These are phyloP conservation scores for Eucalyptus sp. DNA, from an alignment of 345 rosid genomes.

Conservation along the genomic window DNA sequence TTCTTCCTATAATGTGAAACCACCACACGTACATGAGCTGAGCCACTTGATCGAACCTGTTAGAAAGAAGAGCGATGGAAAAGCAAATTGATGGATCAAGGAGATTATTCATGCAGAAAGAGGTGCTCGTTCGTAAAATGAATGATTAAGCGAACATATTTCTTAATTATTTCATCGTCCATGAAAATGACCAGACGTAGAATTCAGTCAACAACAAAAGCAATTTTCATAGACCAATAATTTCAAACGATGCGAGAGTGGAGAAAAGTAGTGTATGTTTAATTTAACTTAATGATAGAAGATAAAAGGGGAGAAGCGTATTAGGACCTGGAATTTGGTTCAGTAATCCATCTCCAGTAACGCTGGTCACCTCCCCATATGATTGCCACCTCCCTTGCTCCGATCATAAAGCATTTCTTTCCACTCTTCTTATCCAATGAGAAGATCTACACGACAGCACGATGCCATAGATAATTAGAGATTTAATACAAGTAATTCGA, in stretches of 20 bases:
- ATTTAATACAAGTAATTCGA: background rate
- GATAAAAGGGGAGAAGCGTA: background rate
- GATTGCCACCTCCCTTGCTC: fast-evolving
- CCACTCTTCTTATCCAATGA: background rate
- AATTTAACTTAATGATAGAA: background rate
- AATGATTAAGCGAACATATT: background rate
- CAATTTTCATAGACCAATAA: too few relatives aligned
- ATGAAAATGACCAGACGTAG: too few relatives aligned
- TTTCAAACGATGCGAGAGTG: too few relatives aligned
- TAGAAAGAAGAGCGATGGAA: background rate
- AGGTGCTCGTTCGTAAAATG: fast-evolving
- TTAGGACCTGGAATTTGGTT: background rate
- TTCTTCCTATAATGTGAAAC: background rate
- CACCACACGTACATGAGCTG: background rate
- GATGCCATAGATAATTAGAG: background rate
- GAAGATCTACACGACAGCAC: background rate
- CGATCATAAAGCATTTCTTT: background rate
- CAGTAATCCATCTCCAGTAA: background rate
- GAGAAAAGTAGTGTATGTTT: too few relatives aligned
- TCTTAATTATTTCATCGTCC: too few relatives aligned
- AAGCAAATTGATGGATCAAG: background rate
- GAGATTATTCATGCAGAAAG: background rate
- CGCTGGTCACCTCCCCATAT: background rate
- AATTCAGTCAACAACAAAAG: too few relatives aligned
- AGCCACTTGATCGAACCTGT: background rate